Evolutionary conservation across 2,329 filamentous ascomycete species (phyloP), one percentile per base, ranked within the genome.

Genomic region (Fusarium chuoi): DNA sequence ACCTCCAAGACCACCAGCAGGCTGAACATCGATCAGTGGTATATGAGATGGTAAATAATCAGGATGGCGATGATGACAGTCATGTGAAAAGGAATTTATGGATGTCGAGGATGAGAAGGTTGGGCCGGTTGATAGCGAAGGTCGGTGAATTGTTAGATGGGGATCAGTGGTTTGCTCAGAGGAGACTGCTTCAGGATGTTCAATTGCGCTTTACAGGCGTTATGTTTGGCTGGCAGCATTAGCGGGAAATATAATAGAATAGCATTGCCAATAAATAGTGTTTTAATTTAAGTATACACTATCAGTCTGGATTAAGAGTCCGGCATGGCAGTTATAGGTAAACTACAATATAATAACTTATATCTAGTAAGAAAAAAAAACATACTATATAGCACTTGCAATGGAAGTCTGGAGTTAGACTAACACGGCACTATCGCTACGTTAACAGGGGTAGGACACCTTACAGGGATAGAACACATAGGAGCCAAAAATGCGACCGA

Each of bases 401-500:
- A 17, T 12, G 11, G 18, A 17, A 17, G 22, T 49, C 22, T n/a
- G 15, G 28, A 18, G 7, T 49, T 33, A 15, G 22, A 13, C 46
- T n/a, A 49, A 18, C 5, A 33, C 15, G 1, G 9, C 14, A n/a
- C n/a, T 24, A 20, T 14, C 17, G 2, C 24, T n/a, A 13, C 0
- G 5, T 38, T 10, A 10, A 26, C n/a, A 35, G 18, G 39, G 22
- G 18, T 46, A 24, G 4, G 5, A 3, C 12, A 49, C 10, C 11
- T 18, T 22, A n/a, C 55, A 58, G 41, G 41, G 41, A 17, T 28
- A 28, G 24, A 8, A 49, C 15, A n/a, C 3, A 12, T n/a, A 17
- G 2, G 56, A 49, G 2, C 42, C 24, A 62, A 62, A 35, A 51
- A 57, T 68, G 66, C 66, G 65, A 69, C 66, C 66, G 65, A 69